Base-by-base conservation (phyloP, 768 basidiomycete species). In the Hypholoma sublateritium region DNA sequence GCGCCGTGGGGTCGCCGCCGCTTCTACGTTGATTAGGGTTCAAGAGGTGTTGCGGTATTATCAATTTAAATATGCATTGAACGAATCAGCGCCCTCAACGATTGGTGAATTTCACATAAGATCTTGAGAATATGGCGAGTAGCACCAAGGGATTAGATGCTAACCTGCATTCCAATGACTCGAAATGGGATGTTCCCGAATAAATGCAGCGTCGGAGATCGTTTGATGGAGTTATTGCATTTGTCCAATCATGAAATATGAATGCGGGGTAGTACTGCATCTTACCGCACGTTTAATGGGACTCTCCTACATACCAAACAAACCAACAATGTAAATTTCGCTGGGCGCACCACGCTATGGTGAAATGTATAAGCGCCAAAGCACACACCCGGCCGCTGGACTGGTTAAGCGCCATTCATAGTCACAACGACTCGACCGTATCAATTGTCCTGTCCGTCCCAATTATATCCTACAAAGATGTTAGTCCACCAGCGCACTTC, bases 401-500 rank as follows among this genome's bases (percentile, higher is more conserved):
- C 7, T 13, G 39, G 39, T 41, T 9, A 14, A 17, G 39, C 6
- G 39, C 39, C 28, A 32, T 32, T 42, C 39, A 19, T 42, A 45
- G 44, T 13, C 44, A 13, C n/a, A 45, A 45, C 44, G 21, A 24
- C 44, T 45, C 1, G 12, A 45, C 44, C 17, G 4, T 45, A 55
- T 48, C 62, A 62, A 49, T 64, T 69, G 49, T 64, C 69, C 61
- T 88, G 81, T 2, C 88, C 90, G 66, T 93, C 91, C 89, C 89
- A 93, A 19, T 72, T 75, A 70, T 88, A 91, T n/a, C 74, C 80
- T 22, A 72, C 70, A 64, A 91, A 89, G 19, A 80, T 59, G 72
- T 93, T 89, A 16, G 73, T 71, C 79, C 82, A 89, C 88, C 89
- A 96, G 65, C 81, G 77, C 55, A 90, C 73, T 67, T 91, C 88